Percentiles rank a stretch among this genome's conserved stretches.
These are phyloP conservation scores for Micractinium conductrix DNA, from an alignment of 139 green algal genomes.

Conservation along the genomic window DNA sequence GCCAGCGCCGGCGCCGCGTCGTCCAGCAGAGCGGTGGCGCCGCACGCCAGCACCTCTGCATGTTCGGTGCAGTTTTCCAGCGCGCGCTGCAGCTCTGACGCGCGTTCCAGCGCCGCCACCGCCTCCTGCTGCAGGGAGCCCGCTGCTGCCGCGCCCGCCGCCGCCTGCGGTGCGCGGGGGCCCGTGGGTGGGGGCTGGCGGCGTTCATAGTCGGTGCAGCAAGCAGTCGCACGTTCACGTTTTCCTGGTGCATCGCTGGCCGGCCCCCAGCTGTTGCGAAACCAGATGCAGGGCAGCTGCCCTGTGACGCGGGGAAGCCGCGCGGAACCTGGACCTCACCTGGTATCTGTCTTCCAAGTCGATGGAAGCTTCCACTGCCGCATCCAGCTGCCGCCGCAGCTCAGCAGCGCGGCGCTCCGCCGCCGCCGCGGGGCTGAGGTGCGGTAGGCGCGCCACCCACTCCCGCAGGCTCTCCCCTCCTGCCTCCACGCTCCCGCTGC, in stretches of 20 bases:
- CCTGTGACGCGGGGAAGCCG: no score
- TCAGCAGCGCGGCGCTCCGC: neutral
- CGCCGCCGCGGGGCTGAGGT: neutral
- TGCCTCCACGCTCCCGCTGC: neutral
- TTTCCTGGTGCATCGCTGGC: no score
- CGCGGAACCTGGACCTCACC: no score
- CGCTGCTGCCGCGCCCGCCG: neutral
- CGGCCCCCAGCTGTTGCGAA: no score
- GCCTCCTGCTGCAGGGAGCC: conserved; percentile 38
- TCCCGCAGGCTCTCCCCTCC: neutral
- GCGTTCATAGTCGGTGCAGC: no score
- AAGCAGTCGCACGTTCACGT: no score
- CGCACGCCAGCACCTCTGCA: conserved; percentile 34
- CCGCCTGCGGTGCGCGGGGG: no score
- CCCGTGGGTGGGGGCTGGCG: no score
- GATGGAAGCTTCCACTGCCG: conserved; percentile 10
- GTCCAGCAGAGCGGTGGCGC: conserved; percentile 52
- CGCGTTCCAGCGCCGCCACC: conserved; percentile 50
- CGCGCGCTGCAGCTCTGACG: conserved; percentile 53
- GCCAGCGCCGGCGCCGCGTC: neutral
- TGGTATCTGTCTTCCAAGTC: conserved; percentile 22
- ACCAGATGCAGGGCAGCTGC: no score
- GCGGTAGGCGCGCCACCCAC: conserved; percentile 13
- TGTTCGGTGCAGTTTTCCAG: conserved; percentile 56
- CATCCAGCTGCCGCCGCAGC: conserved; percentile 33